Percentiles rank a stretch among this genome's conserved stretches.
These are phyloP conservation scores for Orbilia oligospora DNA, from an alignment of 2,329 filamentous ascomycete species.

Conservation along the genomic window DNA sequence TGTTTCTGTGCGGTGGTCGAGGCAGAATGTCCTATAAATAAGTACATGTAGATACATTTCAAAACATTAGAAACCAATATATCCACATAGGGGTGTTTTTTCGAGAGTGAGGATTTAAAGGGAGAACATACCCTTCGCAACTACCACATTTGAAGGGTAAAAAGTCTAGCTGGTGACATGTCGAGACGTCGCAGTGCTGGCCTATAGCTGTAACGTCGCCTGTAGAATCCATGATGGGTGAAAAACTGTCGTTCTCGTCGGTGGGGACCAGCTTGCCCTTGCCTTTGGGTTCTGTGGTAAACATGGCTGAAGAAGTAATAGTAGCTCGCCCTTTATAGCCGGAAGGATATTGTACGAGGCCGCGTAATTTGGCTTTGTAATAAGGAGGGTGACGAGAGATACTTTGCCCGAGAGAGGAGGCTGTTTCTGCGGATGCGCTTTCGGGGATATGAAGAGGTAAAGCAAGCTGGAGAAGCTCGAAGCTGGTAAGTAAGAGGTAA, in stretches of 20 bases:
- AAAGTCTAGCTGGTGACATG: conserved; percentile 96
- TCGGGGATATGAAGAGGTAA: not conserved
- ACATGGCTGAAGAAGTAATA: conserved; percentile 20
- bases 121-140: conserved; percentile 73
- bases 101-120: not conserved
- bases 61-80: too few relatives aligned
- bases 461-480: too few relatives aligned
- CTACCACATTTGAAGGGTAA: conserved; percentile 94
- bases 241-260: conserved; percentile 59
- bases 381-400: not conserved
- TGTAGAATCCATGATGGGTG: conserved; percentile 61
- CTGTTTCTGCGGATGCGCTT: not conserved
- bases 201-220: conserved; percentile 88
- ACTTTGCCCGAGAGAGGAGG: not conserved
- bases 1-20: conserved; percentile 90
- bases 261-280: conserved; percentile 59
- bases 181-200: conserved; percentile 88
- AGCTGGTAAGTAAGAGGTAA: too few relatives aligned
- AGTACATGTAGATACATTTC: too few relatives aligned
- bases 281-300: conserved; percentile 57
- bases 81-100: too few relatives aligned
- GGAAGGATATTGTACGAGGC: conserved; percentile 12
- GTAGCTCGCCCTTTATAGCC: conserved; percentile 13
- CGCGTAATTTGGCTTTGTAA: conserved; percentile 60
- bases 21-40: conserved; percentile 84